phyloP scores from a whole-genome alignment of 2,329 filamentous ascomycete genomes.

The Macrophomina tecta region DNA sequence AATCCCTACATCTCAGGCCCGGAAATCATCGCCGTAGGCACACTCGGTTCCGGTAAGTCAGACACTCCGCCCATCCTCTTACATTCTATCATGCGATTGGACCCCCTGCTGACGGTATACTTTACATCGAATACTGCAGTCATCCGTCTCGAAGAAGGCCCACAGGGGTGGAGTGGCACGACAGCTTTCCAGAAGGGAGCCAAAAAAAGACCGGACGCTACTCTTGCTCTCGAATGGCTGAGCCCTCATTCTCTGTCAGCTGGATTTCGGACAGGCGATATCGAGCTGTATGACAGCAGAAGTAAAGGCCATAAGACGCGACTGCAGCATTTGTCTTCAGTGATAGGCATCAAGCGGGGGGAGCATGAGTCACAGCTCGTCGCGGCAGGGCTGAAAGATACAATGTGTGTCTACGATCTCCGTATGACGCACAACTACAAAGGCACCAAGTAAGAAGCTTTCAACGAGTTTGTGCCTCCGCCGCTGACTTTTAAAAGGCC shows the following conservation, averaged over 20 bases:
- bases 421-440: conserved; percentile 31
- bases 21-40: conserved; percentile 21
- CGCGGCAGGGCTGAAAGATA: conserved; percentile 28
- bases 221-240: conserved; percentile 19
- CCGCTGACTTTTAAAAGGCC: conserved; percentile 33
- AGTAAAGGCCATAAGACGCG: conserved; percentile 10
- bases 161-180: background rate
- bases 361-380: conserved; percentile 23
- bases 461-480: background rate
- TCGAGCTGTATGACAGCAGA: conserved; percentile 24
- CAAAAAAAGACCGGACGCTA: conserved; percentile 1
- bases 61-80: background rate
- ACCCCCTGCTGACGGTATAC: too few species aligned
- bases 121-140: background rate
- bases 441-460: conserved; percentile 29
- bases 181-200: conserved; percentile 2
- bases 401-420: conserved; percentile 32
- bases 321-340: conserved; percentile 12
- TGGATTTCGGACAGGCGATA: conserved; percentile 20
- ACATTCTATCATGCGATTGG: too few species aligned
- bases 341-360: conserved; percentile 21
- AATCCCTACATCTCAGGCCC: conserved; percentile 5
- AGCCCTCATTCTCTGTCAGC: conserved; percentile 7
- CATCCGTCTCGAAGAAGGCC: conserved; percentile 11
- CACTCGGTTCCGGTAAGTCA: conserved; percentile 11